Conservation (phyloP, 805 yeast genomes). For the Yarrowia osloensis region DNA sequence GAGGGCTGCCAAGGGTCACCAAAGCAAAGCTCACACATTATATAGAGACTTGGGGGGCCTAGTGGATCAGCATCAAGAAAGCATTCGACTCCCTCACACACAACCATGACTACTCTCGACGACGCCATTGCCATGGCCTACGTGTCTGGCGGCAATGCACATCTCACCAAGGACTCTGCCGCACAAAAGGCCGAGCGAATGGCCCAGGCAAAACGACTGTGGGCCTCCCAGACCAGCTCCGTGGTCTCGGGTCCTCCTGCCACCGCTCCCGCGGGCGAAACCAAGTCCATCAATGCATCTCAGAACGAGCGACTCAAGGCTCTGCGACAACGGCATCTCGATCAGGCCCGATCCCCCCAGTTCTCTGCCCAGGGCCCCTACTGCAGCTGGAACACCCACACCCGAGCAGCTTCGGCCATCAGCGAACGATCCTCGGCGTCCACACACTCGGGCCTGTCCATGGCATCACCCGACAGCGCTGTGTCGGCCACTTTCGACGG, state of each 20-base stretch:
- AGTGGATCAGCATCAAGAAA: no score
- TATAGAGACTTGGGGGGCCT: conserved; percentile 18
- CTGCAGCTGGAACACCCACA: background rate
- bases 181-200: conserved; percentile 10
- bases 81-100: background rate
- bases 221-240: background rate
- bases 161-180: background rate
- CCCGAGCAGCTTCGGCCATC: background rate
- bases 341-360: background rate
- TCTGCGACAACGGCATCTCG: conserved; percentile 1
- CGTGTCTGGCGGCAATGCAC: conserved; percentile 2
- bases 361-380: background rate
- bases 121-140: conserved; percentile 26
- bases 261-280: background rate
- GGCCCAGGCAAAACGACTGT: conserved; percentile 20
- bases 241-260: background rate
- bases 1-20: conserved; percentile 25
- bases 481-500: conserved; percentile 20
- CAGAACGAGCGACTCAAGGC: conserved; percentile 30
- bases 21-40: conserved; percentile 4
- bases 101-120: conserved; percentile 6
- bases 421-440: conserved; percentile 3
- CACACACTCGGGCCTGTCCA: conserved; percentile 2
- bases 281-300: conserved; percentile 14
- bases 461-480: conserved; percentile 19